Percentiles rank a stretch among this genome's conserved stretches.
phyloP scores from a whole-genome alignment of 2,329 filamentous ascomycete genomes.

The Colletotrichum kahawae region DNA sequence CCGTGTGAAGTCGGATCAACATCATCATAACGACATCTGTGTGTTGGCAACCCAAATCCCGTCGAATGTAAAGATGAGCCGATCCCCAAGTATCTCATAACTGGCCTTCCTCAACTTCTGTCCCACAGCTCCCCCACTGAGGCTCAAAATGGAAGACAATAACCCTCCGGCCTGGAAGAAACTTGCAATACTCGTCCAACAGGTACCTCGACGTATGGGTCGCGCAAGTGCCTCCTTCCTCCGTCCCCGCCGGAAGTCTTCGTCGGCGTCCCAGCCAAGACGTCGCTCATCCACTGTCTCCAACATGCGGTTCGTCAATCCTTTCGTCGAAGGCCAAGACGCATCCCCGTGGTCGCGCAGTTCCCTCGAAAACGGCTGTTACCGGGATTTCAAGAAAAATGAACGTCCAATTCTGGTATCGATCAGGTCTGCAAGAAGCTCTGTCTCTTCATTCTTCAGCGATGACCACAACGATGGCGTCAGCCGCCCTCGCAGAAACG shows the following conservation, averaged over 20 bases:
- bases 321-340: not conserved
- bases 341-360: not conserved
- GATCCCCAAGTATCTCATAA: not conserved
- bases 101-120: not conserved
- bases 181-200: not conserved
- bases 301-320: not conserved
- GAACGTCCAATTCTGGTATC: not conserved
- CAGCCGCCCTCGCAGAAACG: not conserved
- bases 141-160: not conserved
- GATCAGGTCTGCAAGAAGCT: not conserved
- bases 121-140: not conserved
- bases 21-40: not conserved
- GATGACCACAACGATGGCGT: not conserved
- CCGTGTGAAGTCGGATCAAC: not conserved
- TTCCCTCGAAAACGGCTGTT: not conserved
- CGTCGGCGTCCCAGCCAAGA: not conserved
- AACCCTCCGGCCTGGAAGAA: not conserved
- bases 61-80: not conserved
- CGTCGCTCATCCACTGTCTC: not conserved
- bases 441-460: not conserved
- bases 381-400: not conserved
- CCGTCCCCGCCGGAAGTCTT: not conserved
- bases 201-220: not conserved
- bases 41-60: not conserved
- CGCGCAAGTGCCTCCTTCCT: slow-evolving; percentile 1